Conservation (phyloP, 1,284 basidiomycete genomes). For the Schizopora paradoxa region DNA sequence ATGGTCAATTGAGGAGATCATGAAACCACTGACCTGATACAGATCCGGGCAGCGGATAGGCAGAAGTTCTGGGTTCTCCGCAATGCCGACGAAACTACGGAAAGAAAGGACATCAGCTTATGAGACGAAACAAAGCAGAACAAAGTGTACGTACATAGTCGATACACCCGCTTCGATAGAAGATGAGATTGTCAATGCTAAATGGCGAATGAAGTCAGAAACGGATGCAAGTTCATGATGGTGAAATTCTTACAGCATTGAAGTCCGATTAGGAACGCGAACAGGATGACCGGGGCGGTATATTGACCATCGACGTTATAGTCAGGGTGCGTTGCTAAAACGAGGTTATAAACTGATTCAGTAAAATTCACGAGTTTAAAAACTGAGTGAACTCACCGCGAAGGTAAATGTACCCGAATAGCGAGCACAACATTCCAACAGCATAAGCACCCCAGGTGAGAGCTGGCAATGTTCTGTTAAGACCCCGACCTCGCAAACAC, state of each 20-base stretch:
- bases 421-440: conserved; percentile 70
- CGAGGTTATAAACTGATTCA: conserved; percentile 18
- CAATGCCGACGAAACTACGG: conserved; percentile 77
- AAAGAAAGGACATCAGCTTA: conserved; percentile 12
- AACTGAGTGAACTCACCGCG: conserved; percentile 43
- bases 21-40: conserved; percentile 45
- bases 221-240: neutral
- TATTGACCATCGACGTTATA: conserved; percentile 74
- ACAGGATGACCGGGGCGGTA: conserved; percentile 72
- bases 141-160: conserved; percentile 53
- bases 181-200: conserved; percentile 62
- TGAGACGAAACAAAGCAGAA: neutral
- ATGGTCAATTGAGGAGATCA: conserved; percentile 1
- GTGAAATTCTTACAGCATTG: conserved; percentile 53
- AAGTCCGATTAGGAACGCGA: conserved; percentile 74
- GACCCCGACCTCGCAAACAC: conserved; percentile 5
- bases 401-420: conserved; percentile 82
- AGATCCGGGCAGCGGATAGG: conserved; percentile 69
- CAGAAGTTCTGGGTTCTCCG: conserved; percentile 75
- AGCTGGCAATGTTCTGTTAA: conserved; percentile 31
- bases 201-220: neutral
- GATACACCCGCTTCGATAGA: conserved; percentile 79
- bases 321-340: conserved; percentile 58
- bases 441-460: conserved; percentile 74
- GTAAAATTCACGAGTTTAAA: conserved; percentile 9